Evolutionary conservation across 768 basidiomycete species (phyloP).

Genomic region (Mycena rosella): DNA sequence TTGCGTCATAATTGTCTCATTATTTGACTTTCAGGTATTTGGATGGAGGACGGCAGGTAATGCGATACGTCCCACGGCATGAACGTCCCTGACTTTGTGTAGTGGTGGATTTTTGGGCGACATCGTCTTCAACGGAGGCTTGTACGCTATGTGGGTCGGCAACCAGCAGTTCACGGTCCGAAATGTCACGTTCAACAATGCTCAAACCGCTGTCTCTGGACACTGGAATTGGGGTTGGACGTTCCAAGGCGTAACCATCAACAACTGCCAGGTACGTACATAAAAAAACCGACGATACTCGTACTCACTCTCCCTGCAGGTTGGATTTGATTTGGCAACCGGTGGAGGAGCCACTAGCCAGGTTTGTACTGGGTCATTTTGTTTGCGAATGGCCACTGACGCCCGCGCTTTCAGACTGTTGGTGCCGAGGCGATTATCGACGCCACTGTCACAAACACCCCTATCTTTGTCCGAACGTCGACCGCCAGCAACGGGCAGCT

Average conservation of each 20-base stretch:
- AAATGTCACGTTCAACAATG: conserved; percentile 70
- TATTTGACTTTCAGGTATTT: conserved; percentile 55
- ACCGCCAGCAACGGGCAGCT: conserved; percentile 58
- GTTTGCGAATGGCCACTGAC: background rate
- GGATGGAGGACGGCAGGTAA: conserved; percentile 86
- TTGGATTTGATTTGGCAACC: conserved; percentile 70
- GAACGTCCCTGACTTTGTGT: background rate
- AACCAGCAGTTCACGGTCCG: conserved; percentile 85
- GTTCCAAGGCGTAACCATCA: conserved; percentile 57
- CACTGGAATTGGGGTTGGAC: conserved; percentile 56
- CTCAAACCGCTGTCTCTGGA: conserved; percentile 58
- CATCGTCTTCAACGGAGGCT: conserved; percentile 68
- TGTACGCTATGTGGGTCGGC: conserved; percentile 79
- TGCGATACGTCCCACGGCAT: conserved; percentile 24
- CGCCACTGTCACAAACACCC: conserved; percentile 69
- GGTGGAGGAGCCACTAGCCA: conserved; percentile 59
- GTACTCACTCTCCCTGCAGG: conserved; percentile 43
- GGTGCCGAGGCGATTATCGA: conserved; percentile 76
- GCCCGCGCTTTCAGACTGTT: no score
- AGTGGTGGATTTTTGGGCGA: conserved; percentile 70
- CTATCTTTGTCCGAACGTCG: conserved; percentile 71
- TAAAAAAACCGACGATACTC: background rate
- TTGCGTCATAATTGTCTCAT: background rate
- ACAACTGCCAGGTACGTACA: conserved; percentile 49
- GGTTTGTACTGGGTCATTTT: conserved; percentile 42